Conservation (phyloP, 2,329 filamentous ascomycete genomes). For the Microcera coccophila region DNA sequence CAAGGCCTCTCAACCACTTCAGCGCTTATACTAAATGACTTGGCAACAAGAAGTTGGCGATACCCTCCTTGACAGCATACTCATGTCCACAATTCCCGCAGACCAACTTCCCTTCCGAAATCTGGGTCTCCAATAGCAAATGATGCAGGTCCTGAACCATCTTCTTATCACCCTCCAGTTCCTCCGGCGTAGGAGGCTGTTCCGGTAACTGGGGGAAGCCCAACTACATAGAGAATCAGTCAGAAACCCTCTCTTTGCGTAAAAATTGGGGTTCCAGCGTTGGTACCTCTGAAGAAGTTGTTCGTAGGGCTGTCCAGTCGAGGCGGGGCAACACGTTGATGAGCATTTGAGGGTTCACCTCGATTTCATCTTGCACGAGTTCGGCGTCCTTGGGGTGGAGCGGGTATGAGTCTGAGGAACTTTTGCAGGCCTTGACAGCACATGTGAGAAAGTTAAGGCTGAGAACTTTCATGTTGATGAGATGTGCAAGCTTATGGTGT, state of each 20-base stretch:
- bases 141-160: constrained; percentile 74
- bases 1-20: constrained; percentile 1
- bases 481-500: not conserved
- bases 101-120: constrained; percentile 81
- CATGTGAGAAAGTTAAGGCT: constrained; percentile 96
- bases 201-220: constrained; percentile 72
- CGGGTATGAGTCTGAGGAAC: constrained; percentile 73
- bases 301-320: constrained; percentile 79
- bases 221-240: constrained; percentile 52
- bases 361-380: constrained; percentile 80
- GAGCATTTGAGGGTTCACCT: constrained; percentile 76
- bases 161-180: constrained; percentile 63
- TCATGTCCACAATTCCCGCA: constrained; percentile 91
- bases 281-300: constrained; percentile 73
- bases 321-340: constrained; percentile 80
- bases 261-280: constrained; percentile 20
- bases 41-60: constrained; percentile 91
- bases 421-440: constrained; percentile 92
- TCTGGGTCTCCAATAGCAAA: constrained; percentile 82
- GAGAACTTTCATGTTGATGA: constrained; percentile 75
- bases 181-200: constrained; percentile 57
- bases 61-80: constrained; percentile 91
- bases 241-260: not conserved
- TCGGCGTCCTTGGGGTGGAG: constrained; percentile 90
- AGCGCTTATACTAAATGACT: constrained; percentile 70